A percentile compares a stretch with the other conserved stretches of the same genome.
These are phyloP conservation scores for Coemansia umbellata DNA, from an alignment of 192 early-diverging fungal species.

Conservation along the genomic window DNA sequence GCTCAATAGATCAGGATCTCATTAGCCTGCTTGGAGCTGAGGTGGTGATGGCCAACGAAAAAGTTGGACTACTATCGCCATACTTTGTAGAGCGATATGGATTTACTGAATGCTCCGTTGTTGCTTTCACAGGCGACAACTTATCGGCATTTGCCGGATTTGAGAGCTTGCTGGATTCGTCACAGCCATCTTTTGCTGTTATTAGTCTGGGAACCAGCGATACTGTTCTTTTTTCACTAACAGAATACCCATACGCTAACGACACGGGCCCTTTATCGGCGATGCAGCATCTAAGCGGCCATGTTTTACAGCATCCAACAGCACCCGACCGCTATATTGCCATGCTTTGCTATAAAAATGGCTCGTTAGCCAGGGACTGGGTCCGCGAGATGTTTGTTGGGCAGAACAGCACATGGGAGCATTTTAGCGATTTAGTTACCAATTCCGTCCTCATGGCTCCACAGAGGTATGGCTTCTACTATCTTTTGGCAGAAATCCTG, in stretches of 20 bases:
- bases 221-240: constrained; percentile 63
- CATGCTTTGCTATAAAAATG: constrained; percentile 84
- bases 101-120: constrained; percentile 57
- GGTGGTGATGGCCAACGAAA: constrained; percentile 31
- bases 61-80: constrained; percentile 50
- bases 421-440: constrained; percentile 47
- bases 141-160: constrained; percentile 49
- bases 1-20: constrained; percentile 23
- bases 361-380: constrained; percentile 71
- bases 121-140: constrained; percentile 80
- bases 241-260: constrained; percentile 18
- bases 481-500: constrained; percentile 67
- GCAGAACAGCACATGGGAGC: constrained; percentile 54
- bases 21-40: constrained; percentile 46
- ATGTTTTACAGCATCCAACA: constrained; percentile 65
- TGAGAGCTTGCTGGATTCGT: constrained; percentile 53
- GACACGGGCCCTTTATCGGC: neutral
- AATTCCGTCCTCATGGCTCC: constrained; percentile 17
- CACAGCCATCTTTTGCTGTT: constrained; percentile 49
- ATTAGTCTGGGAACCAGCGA: constrained; percentile 81
- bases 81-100: constrained; percentile 70
- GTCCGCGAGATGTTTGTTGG: constrained; percentile 56
- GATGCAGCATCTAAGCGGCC: constrained; percentile 39
- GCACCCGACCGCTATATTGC: constrained; percentile 58
- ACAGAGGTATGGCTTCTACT: constrained; percentile 65